Conservation (phyloP, 345 rosid species). For the Sisymbrium altissimum region DNA sequence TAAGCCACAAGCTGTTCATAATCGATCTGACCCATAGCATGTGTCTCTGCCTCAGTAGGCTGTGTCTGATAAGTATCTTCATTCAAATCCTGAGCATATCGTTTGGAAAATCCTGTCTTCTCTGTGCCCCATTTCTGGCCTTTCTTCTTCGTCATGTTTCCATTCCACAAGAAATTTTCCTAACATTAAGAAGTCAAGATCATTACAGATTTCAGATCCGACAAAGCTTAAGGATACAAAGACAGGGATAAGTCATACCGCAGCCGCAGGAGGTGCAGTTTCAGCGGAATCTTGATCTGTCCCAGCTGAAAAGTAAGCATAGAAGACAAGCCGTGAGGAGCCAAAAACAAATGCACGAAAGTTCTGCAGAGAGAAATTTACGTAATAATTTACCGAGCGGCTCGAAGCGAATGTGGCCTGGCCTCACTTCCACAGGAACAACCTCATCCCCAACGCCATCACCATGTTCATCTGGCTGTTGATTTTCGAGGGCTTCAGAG, state of each 20-base stretch:
- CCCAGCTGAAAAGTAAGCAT: conserved; percentile 41
- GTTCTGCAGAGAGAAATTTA: not conserved
- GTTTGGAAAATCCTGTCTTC: conserved; percentile 46
- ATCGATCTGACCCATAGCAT: conserved; percentile 35
- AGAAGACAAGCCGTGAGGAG: conserved; percentile 20
- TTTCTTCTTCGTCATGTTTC: conserved; percentile 80
- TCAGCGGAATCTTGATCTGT: conserved; percentile 41
- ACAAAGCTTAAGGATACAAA: not conserved
- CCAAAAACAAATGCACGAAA: not conserved
- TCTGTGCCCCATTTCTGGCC: conserved; percentile 94
- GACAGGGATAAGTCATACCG: conserved; percentile 44
- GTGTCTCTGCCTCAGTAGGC: conserved; percentile 36
- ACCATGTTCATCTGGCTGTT: conserved; percentile 23
- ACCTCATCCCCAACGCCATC: conserved; percentile 44
- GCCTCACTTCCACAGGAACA: conserved; percentile 75
- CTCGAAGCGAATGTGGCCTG: conserved; percentile 92
- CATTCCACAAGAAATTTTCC: conserved; percentile 76
- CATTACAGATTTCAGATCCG: not conserved
- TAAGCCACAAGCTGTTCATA: conserved; percentile 65
- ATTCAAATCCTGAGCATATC: conserved; percentile 42
- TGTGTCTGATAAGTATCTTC: conserved; percentile 39
- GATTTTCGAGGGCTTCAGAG: conserved; percentile 27
- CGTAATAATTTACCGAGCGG: conserved; percentile 41
- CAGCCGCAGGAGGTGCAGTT: conserved; percentile 47
- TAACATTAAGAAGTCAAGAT: conserved; percentile 21